Evolutionary conservation across 2,329 filamentous ascomycete genomes (phyloP).

Genomic region (Apiospora pterosperma): DNA sequence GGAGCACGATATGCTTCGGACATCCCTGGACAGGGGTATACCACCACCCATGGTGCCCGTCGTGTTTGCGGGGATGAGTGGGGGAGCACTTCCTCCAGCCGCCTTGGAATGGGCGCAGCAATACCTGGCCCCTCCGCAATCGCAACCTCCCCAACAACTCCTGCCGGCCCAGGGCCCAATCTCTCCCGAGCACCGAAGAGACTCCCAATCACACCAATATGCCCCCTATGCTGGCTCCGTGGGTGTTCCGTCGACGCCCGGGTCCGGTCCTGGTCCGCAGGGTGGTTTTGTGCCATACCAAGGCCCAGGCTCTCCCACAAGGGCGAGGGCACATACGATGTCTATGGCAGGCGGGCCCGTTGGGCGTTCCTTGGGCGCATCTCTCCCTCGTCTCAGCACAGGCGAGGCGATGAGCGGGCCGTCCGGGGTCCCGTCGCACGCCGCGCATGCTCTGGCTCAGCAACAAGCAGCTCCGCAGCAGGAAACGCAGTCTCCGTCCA

Average conservation of each 20-base stretch:
- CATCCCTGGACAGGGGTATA: slow-evolving; percentile 66
- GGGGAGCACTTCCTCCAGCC: slow-evolving; percentile 56
- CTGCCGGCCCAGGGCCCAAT: slow-evolving; percentile 46
- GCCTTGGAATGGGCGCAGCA: slow-evolving; percentile 68
- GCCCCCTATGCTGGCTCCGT: slow-evolving; percentile 38
- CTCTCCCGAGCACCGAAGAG: slow-evolving; percentile 54
- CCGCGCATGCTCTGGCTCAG: slow-evolving; percentile 45
- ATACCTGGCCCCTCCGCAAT: slow-evolving; percentile 40
- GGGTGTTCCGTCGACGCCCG: slow-evolving; percentile 40
- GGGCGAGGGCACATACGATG: slow-evolving; percentile 48
- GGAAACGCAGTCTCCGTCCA: slow-evolving; percentile 65
- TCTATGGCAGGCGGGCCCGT: slow-evolving; percentile 31
- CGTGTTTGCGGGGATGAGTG: slow-evolving; percentile 70
- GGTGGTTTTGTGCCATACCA: slow-evolving; percentile 40
- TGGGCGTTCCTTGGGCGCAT: slow-evolving; percentile 33
- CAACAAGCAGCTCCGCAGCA: slow-evolving; percentile 55
- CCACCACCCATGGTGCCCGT: slow-evolving; percentile 72
- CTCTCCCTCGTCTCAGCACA: slow-evolving; percentile 43
- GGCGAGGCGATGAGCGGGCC: slow-evolving; percentile 36
- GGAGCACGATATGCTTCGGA: slow-evolving; percentile 69
- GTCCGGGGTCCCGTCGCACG: slow-evolving; percentile 36
- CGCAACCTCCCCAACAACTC: slow-evolving; percentile 21
- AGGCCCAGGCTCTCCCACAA: slow-evolving; percentile 44
- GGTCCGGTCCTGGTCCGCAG: slow-evolving; percentile 35
- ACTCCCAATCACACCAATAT: slow-evolving; percentile 45